phyloP scores from a whole-genome alignment of 179 eudicot species.

The Carnegiea gigantea region DNA sequence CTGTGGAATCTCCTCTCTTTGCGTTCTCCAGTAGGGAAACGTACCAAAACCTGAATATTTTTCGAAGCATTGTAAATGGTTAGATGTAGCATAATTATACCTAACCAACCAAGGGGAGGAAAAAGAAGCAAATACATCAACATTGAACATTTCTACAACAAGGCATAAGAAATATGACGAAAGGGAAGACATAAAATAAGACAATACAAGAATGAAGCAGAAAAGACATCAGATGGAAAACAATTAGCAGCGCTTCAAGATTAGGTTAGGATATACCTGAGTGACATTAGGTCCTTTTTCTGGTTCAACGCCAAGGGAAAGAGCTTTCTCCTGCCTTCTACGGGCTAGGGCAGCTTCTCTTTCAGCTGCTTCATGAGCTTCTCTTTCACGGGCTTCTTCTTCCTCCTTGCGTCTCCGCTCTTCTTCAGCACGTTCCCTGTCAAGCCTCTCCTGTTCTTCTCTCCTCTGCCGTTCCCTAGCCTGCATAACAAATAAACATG shows the following conservation, averaged over 20 bases:
- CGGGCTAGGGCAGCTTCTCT: slow-evolving; percentile 87
- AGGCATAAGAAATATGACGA: neutral
- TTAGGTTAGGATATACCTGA: slow-evolving; percentile 51
- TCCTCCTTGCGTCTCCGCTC: slow-evolving; percentile 83
- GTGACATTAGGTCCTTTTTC: slow-evolving; percentile 94
- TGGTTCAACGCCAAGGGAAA: slow-evolving; percentile 82
- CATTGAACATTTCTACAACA: neutral
- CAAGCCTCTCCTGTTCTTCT: slow-evolving; percentile 87
- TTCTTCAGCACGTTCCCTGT: slow-evolving; percentile 93
- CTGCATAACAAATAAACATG: slow-evolving; percentile 31
- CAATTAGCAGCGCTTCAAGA: neutral
- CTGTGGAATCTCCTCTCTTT: slow-evolving; percentile 78
- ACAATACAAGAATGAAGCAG: neutral
- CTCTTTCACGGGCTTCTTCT: slow-evolving; percentile 94
- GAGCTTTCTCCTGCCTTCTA: slow-evolving; percentile 75
- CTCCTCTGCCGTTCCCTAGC: slow-evolving; percentile 89
- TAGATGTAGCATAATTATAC: neutral
- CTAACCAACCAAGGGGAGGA: neutral
- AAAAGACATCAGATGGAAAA: neutral
- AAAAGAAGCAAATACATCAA: neutral
- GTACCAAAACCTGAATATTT: slow-evolving; percentile 68
- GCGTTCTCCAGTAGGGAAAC: slow-evolving; percentile 93
- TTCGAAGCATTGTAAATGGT: neutral
- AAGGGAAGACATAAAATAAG: neutral
- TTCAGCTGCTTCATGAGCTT: slow-evolving; percentile 85